Evolutionary conservation across 352 stramenopile species (phyloP), one percentile per base, ranked within the genome.

Genomic region (Globisporangium barbulae): DNA sequence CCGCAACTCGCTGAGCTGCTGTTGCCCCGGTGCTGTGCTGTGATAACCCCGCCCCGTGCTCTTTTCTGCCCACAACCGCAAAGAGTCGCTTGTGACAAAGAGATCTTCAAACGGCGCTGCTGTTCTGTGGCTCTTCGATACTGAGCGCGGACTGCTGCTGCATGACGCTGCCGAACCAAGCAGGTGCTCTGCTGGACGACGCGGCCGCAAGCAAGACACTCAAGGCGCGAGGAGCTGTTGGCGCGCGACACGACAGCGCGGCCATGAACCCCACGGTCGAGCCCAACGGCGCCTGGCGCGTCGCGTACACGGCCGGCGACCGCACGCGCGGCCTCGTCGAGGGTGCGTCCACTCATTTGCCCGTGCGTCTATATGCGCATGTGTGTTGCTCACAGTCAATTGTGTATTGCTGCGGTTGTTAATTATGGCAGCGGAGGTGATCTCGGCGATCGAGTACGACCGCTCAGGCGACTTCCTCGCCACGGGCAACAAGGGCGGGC

Each of bases 391-490:
- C 33, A 39, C 10, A 8, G 8, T 39, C 56, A 30, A 21, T 42
- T 19, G n/a, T 31, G 7, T 2, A 39, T 12, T 54, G 49, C 9
- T 50, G 7, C 13, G 44, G 42, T 25, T 22, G 21, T 3, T 6
- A n/a, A 25, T 28, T 55, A 22, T 55, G 41, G 41, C 47, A 94
- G 95, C 91, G 42, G 96, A 98, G 52, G 91, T 98, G 53, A 93
- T 98, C 65, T 98, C 95, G 28, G 90, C 94, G 5, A 94, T 98
- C 48, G 90, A 98, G 65, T 99, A 98, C 69, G 91, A 98, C 64
- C 75, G 75, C 21, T 89, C 79, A 17, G 96, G 96, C 53, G 81
- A 97, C 31, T 97, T 95, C 70, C 63, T 98, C 19, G 96, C 95
- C 22, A 98, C 92, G 2, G 96, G 96, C 5, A 97, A 98, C 71